Percentiles rank a stretch among this genome's conserved stretches.
Conservation (phyloP, 2,329 filamentous ascomycete genomes). For the Fusarium sororula region DNA sequence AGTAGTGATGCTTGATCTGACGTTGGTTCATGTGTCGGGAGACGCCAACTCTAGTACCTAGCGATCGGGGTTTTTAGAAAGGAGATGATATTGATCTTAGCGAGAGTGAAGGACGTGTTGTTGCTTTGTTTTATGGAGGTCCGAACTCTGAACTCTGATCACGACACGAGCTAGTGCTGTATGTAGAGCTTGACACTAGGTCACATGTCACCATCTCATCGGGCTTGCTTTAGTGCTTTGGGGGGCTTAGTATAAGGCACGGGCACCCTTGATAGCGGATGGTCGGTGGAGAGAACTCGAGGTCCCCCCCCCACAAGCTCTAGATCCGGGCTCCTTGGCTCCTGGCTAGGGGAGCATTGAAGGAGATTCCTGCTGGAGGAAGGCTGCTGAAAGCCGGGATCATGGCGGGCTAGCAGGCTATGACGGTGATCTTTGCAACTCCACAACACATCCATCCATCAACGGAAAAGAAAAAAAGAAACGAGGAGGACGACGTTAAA, state of each 20-base stretch:
- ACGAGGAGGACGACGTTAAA: conserved; percentile 6
- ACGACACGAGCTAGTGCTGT: neutral
- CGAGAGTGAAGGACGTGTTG: conserved; percentile 2
- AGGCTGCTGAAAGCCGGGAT: conserved; percentile 7
- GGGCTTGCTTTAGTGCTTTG: conserved; percentile 17
- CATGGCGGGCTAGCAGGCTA: neutral
- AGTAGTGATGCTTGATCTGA: neutral
- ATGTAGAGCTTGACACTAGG: conserved; percentile 10
- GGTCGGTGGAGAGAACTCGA: neutral
- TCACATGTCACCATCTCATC: conserved; percentile 22
- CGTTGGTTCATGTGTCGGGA: neutral
- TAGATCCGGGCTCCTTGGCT: neutral
- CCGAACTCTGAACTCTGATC: neutral
- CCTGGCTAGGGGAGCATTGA: neutral
- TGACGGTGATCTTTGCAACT: conserved; percentile 27
- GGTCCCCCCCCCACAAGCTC: conserved; percentile 31
- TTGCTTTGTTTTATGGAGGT: conserved; percentile 14
- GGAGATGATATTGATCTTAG: neutral
- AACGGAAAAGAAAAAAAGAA: neutral
- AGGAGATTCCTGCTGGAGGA: neutral
- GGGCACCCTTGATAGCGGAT: conserved; percentile 6
- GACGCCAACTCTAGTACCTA: neutral
- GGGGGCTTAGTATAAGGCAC: conserved; percentile 12
- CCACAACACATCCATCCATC: conserved; percentile 1
- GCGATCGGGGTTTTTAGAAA: neutral